phyloP scores from a whole-genome alignment of 768 basidiomycete genomes.

The Boletus subparvulus region DNA sequence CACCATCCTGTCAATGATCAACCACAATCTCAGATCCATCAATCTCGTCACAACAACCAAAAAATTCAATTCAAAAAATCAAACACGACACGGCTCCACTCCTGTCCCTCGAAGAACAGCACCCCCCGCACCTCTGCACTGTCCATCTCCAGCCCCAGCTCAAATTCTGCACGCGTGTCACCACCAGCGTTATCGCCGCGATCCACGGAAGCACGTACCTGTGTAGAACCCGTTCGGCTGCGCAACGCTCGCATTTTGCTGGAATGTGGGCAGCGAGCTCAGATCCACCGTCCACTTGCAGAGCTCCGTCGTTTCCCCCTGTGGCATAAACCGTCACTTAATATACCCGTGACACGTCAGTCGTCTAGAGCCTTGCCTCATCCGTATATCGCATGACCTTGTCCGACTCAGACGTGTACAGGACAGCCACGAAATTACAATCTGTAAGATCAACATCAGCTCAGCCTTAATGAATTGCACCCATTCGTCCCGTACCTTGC shows the following conservation, averaged over 20 bases:
- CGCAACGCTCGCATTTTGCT: constrained; percentile 60
- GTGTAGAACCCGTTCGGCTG: constrained; percentile 73
- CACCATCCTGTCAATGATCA: neutral
- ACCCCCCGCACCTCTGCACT: constrained; percentile 86
- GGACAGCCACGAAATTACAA: constrained; percentile 75
- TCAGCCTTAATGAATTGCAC: neutral
- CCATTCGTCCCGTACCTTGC: constrained; percentile 39
- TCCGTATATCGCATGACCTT: constrained; percentile 81
- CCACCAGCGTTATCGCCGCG: neutral
- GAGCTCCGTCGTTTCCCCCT: constrained; percentile 69
- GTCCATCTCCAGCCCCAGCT: constrained; percentile 80
- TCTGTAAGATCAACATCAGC: constrained; percentile 43
- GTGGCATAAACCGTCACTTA: constrained; percentile 25
- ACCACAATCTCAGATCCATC: constrained; percentile 2
- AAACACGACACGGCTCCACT: constrained; percentile 76
- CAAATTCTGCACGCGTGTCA: constrained; percentile 57
- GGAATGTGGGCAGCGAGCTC: constrained; percentile 73
- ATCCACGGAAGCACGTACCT: constrained; percentile 43
- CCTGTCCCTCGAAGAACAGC: constrained; percentile 68
- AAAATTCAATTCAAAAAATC: constrained; percentile 42
- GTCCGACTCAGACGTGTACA: constrained; percentile 77
- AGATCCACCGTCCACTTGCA: constrained; percentile 91
- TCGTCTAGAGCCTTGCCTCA: constrained; percentile 43
- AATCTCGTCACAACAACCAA: neutral
- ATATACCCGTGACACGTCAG: constrained; percentile 15